Conservation (phyloP, 495 filamentous ascomycete genomes). For the Trichoderma reesei region DNA sequence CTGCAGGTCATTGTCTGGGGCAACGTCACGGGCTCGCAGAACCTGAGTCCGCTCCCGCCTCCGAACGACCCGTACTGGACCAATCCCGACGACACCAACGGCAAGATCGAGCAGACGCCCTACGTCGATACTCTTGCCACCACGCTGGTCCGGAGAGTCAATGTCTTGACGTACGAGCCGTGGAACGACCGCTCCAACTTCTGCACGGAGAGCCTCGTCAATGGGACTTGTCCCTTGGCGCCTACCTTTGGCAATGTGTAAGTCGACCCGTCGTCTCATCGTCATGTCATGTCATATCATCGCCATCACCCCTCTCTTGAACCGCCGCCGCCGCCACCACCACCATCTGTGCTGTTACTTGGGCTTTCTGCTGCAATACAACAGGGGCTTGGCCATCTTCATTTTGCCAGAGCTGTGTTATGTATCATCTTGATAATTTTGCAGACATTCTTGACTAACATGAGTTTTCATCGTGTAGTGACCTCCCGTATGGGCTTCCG, state of each 20-base stretch:
- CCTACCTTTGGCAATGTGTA: constrained; percentile 62
- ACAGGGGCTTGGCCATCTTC: not conserved
- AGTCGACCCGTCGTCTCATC: constrained; percentile 18
- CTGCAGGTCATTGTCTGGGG: constrained; percentile 79
- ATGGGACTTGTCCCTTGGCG: constrained; percentile 62
- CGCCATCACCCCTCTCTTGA: not conserved
- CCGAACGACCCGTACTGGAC: constrained; percentile 41
- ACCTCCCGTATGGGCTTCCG: constrained; percentile 39
- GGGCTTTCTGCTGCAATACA: not conserved
- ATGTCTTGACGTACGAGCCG: constrained; percentile 66
- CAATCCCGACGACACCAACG: constrained; percentile 49
- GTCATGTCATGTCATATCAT: not conserved
- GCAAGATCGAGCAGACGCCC: constrained; percentile 64
- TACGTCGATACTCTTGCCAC: constrained; percentile 47
- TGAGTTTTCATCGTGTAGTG: not conserved
- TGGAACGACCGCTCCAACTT: constrained; percentile 48
- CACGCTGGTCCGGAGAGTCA: constrained; percentile 57
- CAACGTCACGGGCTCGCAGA: constrained; percentile 65
- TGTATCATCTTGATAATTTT: not conserved
- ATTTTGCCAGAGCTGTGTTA: not conserved
- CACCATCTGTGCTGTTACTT: not conserved
- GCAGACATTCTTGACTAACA: not conserved
- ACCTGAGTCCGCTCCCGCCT: constrained; percentile 40
- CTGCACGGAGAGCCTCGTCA: constrained; percentile 48
- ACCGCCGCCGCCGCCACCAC: too few relatives aligned